Evolutionary conservation across 2,329 filamentous ascomycete genomes (phyloP).

Genomic region (Fusarium coicis): DNA sequence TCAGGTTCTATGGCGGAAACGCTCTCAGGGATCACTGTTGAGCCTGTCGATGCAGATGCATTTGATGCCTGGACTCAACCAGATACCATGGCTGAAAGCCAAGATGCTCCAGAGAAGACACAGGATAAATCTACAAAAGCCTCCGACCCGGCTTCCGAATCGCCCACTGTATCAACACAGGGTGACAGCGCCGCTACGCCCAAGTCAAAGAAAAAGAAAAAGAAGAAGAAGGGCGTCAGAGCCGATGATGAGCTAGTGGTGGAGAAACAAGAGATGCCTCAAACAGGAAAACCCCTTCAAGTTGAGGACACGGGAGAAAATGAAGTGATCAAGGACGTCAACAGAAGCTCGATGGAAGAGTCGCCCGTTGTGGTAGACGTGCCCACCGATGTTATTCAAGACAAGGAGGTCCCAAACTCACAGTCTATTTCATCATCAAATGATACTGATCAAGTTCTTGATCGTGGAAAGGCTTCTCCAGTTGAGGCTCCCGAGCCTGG

Average conservation of each 20-base stretch:
- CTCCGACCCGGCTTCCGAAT: constrained; percentile 16
- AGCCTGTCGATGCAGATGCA: constrained; percentile 20
- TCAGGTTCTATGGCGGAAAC: neutral
- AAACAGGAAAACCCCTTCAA: constrained; percentile 1
- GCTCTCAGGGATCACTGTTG: neutral
- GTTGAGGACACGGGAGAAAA: neutral
- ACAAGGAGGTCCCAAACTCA: neutral
- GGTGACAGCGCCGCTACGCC: constrained; percentile 16
- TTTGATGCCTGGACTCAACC: constrained; percentile 33
- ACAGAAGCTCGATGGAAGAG: neutral
- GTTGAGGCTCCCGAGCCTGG: constrained; percentile 1
- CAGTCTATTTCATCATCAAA: neutral
- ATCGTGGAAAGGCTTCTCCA: constrained; percentile 6
- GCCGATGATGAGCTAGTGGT: constrained; percentile 15
- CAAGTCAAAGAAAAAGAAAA: constrained; percentile 45
- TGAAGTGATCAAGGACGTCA: neutral
- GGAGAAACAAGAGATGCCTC: constrained; percentile 15
- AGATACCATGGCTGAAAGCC: neutral
- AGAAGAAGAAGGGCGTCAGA: constrained; percentile 43
- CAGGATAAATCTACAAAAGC: neutral
- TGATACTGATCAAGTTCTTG: neutral
- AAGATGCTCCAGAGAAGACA: constrained; percentile 1
- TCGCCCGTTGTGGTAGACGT: neutral
- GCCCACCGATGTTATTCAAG: neutral
- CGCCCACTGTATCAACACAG: neutral